These are phyloP conservation scores for Dactylonectria estremocensis DNA, from an alignment of 2,329 filamentous ascomycete genomes.

Conservation along the genomic window DNA sequence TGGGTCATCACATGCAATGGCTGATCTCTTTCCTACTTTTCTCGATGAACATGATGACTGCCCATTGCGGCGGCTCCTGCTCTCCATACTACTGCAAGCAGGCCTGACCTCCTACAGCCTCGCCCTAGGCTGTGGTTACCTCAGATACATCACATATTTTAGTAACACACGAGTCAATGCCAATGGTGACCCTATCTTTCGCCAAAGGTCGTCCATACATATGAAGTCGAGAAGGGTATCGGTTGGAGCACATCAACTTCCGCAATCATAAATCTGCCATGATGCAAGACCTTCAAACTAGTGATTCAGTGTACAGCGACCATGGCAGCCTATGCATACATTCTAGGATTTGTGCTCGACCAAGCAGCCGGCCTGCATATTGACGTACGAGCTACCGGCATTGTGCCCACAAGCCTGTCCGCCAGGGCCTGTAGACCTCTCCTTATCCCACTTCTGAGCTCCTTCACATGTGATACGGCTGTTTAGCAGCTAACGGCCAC, in stretches of 20 bases:
- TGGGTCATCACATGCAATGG: no score
- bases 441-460: no score
- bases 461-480: no score
- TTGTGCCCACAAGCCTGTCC: slow-evolving; percentile 60
- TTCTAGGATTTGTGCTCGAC: slow-evolving; percentile 60
- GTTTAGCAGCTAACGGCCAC: no score
- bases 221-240: slow-evolving; percentile 60
- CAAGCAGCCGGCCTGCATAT: slow-evolving; percentile 59
- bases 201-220: slow-evolving; percentile 64
- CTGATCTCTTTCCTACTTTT: no score
- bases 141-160: no score
- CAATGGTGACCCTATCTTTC: slow-evolving; percentile 49
- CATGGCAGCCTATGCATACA: slow-evolving; percentile 72
- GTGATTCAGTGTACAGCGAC: slow-evolving; percentile 73
- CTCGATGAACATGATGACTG: no score
- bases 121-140: no score
- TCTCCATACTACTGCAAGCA: no score
- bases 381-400: slow-evolving; percentile 53
- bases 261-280: slow-evolving; percentile 68
- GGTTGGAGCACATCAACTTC: slow-evolving; percentile 72
- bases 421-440: slow-evolving; percentile 61
- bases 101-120: no score
- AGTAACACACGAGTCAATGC: no score
- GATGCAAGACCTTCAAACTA: slow-evolving; percentile 64
- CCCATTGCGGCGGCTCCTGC: no score